Base-by-base conservation (phyloP, 805 yeast genomes). In the Saturnispora silvae region DNA sequence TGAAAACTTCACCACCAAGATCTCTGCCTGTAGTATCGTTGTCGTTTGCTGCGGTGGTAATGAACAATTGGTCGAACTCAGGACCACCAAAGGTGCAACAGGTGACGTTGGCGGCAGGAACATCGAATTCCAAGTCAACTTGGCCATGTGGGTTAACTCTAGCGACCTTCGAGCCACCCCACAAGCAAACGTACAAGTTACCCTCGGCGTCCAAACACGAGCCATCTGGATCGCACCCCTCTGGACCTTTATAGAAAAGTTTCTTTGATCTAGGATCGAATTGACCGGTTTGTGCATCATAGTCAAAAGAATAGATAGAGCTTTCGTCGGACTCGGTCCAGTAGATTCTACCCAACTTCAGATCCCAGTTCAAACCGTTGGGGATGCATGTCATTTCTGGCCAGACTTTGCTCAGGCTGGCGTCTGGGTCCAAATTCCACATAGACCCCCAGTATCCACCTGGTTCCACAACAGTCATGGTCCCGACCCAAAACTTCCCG, bases 401-500 rank as follows among this genome's bases (percentile, higher is more conserved):
- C 39, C 64, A 55, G 3, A 68, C 50, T 1, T 57, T 46, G 2
- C 51, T 46, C 4, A 51, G 52, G 8, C 56, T 54, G 13, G 49
- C 43, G 13, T 63, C 49, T 10, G 26, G 16, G 28, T 62, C 59
- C 36, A 65, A 60, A 29, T 65, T 61, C 48, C 69, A 64, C 32
- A 77, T 50, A 33, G 64, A 64, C 1, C 95, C 96, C 37, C 70
- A 71, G 1, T 62, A 16, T 2, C 14, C 27, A 29, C 14, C 15
- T 2, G 15, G 23, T 16, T 31, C 38, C 2, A 14, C 26, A 25
- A 50, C 47, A 37, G 66, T 65, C 94, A 86, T 86, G 16, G 87
- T 65, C 1, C 96, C 95, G 34, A 82, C 73, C 71, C 82, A 79
- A 35, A 85, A 68, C 43, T 77, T 68, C 1, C 95, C 95, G 50